Evolutionary conservation across 2,329 filamentous ascomycete genomes (phyloP).

Genomic region (Lachnellula subtilissima): DNA sequence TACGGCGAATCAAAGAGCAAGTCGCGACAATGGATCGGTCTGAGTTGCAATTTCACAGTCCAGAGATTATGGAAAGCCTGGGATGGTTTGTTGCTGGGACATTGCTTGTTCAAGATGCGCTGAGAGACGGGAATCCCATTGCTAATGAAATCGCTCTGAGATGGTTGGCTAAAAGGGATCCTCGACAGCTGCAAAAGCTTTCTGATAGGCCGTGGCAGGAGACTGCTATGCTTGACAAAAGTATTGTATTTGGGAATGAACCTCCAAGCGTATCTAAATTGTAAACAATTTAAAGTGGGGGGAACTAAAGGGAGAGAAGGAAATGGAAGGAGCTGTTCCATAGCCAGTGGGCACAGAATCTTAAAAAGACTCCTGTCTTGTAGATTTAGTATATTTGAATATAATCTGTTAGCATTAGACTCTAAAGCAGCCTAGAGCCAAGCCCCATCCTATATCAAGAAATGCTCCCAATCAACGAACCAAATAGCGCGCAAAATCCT

Average conservation of each 20-base stretch:
- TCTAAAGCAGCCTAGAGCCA: no score
- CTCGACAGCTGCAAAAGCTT: neutral
- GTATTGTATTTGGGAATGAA: constrained; percentile 15
- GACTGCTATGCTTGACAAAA: neutral
- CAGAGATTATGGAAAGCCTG: constrained; percentile 29
- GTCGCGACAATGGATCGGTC: constrained; percentile 18
- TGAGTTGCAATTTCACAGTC: constrained; percentile 30
- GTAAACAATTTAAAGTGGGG: neutral
- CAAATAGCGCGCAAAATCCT: no score
- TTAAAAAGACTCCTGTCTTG: no score
- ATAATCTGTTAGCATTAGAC: no score
- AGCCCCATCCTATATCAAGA: no score
- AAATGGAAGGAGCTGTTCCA: no score
- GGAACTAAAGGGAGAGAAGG: no score
- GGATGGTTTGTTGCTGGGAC: constrained; percentile 31
- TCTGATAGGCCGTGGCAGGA: neutral
- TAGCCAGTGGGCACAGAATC: no score
- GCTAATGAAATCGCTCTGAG: neutral
- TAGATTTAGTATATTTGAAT: no score
- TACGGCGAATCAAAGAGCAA: constrained; percentile 10
- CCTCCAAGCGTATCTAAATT: neutral
- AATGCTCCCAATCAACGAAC: no score
- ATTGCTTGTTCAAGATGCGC: constrained; percentile 32
- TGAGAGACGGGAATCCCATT: constrained; percentile 28
- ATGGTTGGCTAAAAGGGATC: neutral